These are phyloP conservation scores for Pestalotiopsis sp. DNA, from an alignment of 2,329 filamentous ascomycete genomes.

Conservation along the genomic window DNA sequence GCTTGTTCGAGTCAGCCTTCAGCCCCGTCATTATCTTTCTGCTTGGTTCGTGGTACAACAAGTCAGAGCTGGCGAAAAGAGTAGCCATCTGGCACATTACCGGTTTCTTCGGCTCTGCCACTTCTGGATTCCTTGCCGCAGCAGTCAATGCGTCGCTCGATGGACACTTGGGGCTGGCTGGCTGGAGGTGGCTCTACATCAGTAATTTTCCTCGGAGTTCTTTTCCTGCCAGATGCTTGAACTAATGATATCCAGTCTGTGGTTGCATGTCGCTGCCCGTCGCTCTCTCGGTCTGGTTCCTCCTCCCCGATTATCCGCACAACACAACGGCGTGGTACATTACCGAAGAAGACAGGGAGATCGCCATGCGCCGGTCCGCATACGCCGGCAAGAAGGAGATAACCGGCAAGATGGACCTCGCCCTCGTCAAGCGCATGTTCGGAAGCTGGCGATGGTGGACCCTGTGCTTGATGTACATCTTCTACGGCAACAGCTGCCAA, in stretches of 20 bases:
- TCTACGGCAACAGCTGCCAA: constrained; percentile 29
- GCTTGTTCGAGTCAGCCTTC: constrained; percentile 30
- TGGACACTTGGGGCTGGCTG: constrained; percentile 28
- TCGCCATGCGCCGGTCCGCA: constrained; percentile 23
- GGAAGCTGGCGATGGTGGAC: constrained; percentile 28
- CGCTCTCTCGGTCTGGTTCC: constrained; percentile 24
- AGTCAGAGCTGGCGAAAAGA: constrained; percentile 28
- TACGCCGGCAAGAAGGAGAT: constrained; percentile 25
- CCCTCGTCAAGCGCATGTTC: constrained; percentile 25
- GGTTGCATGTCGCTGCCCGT: constrained; percentile 29
- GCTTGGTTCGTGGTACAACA: constrained; percentile 31
- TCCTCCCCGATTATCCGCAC: constrained; percentile 28
- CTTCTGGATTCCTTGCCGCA: constrained; percentile 31
- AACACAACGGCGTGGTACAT: constrained; percentile 27
- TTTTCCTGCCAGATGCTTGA: too few relatives aligned
- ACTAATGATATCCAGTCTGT: constrained; percentile 10
- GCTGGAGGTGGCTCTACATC: constrained; percentile 35
- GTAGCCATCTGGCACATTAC: constrained; percentile 28
- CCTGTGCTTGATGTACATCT: constrained; percentile 1
- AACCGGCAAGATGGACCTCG: constrained; percentile 19
- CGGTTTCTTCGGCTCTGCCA: constrained; percentile 25
- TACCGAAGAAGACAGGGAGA: constrained; percentile 21
- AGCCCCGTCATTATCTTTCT: constrained; percentile 30
- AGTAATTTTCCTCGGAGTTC: too few relatives aligned
- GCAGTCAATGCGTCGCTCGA: constrained; percentile 28